Percentiles rank a stretch among this genome's conserved stretches.
These are phyloP conservation scores for Flagelloscypha sp. DNA, from an alignment of 768 basidiomycete species.

Conservation along the genomic window DNA sequence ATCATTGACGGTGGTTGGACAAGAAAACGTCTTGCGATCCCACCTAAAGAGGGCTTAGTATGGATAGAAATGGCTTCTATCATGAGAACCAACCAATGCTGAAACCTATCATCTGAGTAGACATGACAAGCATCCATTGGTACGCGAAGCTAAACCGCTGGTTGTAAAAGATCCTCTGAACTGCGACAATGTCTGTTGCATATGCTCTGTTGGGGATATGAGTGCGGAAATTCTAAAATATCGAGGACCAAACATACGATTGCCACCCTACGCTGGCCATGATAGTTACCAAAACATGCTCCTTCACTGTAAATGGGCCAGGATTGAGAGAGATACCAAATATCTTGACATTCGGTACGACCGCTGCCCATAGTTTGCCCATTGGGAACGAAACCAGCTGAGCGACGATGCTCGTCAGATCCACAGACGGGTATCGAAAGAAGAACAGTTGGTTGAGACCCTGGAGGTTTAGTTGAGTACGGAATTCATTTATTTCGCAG, in stretches of 20 bases:
- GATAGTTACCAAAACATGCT: conserved; percentile 62
- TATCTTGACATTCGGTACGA: conserved; percentile 45
- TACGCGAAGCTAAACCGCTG: conserved; percentile 58
- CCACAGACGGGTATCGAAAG: conserved; percentile 65
- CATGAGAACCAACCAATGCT: conserved; percentile 63
- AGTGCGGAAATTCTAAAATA: conserved; percentile 30
- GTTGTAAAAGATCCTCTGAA: conserved; percentile 65
- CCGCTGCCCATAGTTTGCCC: conserved; percentile 47
- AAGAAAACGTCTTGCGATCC: conserved; percentile 45
- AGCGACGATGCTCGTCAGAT: conserved; percentile 56
- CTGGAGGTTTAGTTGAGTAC: conserved; percentile 12
- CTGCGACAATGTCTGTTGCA: conserved; percentile 69
- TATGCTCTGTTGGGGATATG: conserved; percentile 50
- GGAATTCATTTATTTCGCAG: too few species aligned
- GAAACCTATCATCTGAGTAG: conserved; percentile 73
- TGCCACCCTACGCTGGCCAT: conserved; percentile 21
- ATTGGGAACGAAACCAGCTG: conserved; percentile 67
- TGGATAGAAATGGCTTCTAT: conserved; percentile 24
- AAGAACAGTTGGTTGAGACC: conserved; percentile 71
- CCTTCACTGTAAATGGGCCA: conserved; percentile 70
- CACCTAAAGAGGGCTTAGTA: conserved; percentile 10
- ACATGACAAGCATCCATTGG: conserved; percentile 75
- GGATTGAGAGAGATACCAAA: conserved; percentile 63
- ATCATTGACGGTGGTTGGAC: conserved; percentile 44
- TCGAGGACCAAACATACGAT: conserved; percentile 22